These are phyloP conservation scores for Daldinia caldariorum DNA, from an alignment of 495 filamentous ascomycete genomes.

Conservation along the genomic window DNA sequence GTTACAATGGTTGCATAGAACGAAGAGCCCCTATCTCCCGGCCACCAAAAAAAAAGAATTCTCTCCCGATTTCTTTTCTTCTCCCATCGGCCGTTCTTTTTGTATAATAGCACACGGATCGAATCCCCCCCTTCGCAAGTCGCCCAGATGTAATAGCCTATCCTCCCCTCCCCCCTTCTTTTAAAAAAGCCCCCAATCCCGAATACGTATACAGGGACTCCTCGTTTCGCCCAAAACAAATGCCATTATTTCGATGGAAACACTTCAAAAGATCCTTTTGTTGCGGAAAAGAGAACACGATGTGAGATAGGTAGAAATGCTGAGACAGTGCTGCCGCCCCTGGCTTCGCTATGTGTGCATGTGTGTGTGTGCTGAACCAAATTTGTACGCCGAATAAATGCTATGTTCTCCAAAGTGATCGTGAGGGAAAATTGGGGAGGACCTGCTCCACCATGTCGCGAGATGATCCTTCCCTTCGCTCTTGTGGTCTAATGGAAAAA, in stretches of 20 bases:
- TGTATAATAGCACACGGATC: conserved; percentile 26
- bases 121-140: conserved; percentile 5
- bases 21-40: conserved; percentile 9
- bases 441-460: conserved; percentile 37
- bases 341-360: conserved; percentile 17
- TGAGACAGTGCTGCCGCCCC: conserved; percentile 33
- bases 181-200: conserved; percentile 19
- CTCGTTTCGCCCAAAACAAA: conserved; percentile 23
- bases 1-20: conserved; percentile 41
- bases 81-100: conserved; percentile 4
- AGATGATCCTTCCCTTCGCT: conserved; percentile 19
- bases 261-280: conserved; percentile 13
- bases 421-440: conserved; percentile 36
- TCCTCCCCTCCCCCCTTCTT: no score
- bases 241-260: conserved; percentile 30
- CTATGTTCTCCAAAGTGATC: conserved; percentile 45
- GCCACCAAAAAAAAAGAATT: no score
- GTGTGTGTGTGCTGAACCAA: conserved; percentile 35
- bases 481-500: conserved; percentile 31
- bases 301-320: conserved; percentile 14
- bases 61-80: conserved; percentile 1
- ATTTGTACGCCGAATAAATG: conserved; percentile 48
- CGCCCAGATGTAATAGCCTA: conserved; percentile 3
- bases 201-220: conserved; percentile 51
- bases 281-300: conserved; percentile 16